A percentile compares a stretch with the other conserved stretches of the same genome.
These are phyloP conservation scores for Talaromyces atroroseus DNA, from an alignment of 2,329 filamentous ascomycete species.

Conservation along the genomic window DNA sequence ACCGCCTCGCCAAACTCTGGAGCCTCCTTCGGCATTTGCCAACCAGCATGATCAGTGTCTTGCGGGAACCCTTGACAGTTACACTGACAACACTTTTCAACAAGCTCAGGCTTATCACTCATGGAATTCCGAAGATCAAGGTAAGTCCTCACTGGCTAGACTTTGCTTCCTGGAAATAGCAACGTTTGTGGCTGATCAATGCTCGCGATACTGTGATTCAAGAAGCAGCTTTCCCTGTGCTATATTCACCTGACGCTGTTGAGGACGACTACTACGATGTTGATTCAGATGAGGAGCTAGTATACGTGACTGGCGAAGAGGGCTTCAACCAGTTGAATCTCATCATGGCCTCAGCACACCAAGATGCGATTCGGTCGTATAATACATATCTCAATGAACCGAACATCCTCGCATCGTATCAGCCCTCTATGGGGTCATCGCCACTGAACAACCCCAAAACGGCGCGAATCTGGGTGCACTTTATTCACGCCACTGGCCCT, in stretches of 20 bases:
- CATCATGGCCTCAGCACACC: conserved; percentile 40
- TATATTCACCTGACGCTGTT: conserved; percentile 2
- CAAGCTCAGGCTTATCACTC: conserved; percentile 8
- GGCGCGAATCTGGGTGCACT: conserved; percentile 81
- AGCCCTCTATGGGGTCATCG: conserved; percentile 58
- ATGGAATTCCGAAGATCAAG: conserved; percentile 12
- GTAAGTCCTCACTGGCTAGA: conserved; percentile 10
- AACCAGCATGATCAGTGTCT: not conserved
- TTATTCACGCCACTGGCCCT: conserved; percentile 81
- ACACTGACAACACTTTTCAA: conserved; percentile 9
- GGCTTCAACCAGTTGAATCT: conserved; percentile 38
- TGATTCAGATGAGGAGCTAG: conserved; percentile 56
- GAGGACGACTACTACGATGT: conserved; percentile 59
- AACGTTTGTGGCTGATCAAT: conserved; percentile 13
- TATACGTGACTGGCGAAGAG: conserved; percentile 33
- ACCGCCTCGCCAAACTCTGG: not conserved
- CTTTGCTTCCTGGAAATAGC: conserved; percentile 5
- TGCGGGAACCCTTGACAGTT: not conserved
- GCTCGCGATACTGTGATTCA: conserved; percentile 3
- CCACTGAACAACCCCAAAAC: conserved; percentile 77
- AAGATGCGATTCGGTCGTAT: conserved; percentile 45
- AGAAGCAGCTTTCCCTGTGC: conserved; percentile 7
- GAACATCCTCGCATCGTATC: conserved; percentile 58
- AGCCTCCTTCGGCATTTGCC: not conserved
- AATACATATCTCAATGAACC: conserved; percentile 44